A percentile compares a stretch with the other conserved stretches of the same genome.
These are phyloP conservation scores for Saccharomyces hybrid DNA, from an alignment of 1,139 yeast genomes.

Conservation along the genomic window DNA sequence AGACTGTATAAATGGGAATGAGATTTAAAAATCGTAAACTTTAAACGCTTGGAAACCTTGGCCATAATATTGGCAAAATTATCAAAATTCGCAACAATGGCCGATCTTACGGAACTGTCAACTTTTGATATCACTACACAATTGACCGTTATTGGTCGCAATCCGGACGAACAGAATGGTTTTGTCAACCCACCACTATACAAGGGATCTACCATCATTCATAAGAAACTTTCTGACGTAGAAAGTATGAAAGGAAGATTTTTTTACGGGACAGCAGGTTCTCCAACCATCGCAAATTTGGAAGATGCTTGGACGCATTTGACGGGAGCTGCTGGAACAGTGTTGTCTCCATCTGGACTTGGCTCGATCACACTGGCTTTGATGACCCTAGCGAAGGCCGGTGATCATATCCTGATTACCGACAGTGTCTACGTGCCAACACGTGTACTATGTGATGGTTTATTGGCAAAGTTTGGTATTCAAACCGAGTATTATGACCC, in stretches of 20 bases:
- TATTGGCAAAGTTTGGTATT: constrained; percentile 2
- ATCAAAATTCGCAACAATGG: background rate
- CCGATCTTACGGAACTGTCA: background rate
- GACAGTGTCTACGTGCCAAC: constrained; percentile 10
- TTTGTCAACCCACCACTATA: constrained; percentile 9
- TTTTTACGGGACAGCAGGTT: constrained; percentile 10
- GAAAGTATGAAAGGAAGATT: constrained; percentile 7
- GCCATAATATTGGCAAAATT: background rate
- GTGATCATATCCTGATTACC: constrained; percentile 8
- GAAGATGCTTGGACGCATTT: constrained; percentile 10
- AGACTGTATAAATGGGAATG: background rate
- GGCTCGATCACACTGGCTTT: constrained; percentile 8
- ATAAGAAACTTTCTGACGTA: constrained; percentile 6
- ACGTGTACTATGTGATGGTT: background rate
- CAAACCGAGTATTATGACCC: constrained; percentile 9
- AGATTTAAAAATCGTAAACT: background rate
- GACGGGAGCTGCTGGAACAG: constrained; percentile 11
- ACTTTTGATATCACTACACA: constrained; percentile 3
- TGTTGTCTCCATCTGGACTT: constrained; percentile 9
- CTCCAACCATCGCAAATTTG: constrained; percentile 9
- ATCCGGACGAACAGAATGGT: constrained; percentile 8
- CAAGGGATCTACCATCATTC: constrained; percentile 10
- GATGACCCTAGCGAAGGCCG: constrained; percentile 7
- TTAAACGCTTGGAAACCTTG: background rate
- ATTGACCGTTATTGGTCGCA: constrained; percentile 8